Conservation (phyloP, 1,284 basidiomycete genomes). For the Malassezia brasiliensis region DNA sequence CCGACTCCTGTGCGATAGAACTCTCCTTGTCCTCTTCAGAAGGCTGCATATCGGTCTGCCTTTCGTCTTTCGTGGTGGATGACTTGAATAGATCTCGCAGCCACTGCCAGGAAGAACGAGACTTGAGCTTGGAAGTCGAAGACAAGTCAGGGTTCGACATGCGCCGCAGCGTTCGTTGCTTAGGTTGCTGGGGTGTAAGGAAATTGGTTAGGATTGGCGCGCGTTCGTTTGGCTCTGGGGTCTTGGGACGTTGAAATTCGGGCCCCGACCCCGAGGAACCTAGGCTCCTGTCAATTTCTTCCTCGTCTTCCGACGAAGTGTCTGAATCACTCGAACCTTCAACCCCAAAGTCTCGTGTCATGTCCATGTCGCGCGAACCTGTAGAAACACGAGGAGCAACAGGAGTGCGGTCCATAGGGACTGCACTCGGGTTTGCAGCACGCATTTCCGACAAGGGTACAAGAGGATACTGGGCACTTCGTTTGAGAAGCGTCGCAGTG, state of each 20-base stretch:
- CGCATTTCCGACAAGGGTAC: slow-evolving; percentile 1
- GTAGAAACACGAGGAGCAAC: neutral
- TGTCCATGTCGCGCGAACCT: slow-evolving; percentile 13
- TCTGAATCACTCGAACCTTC: neutral
- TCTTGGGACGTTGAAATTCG: neutral
- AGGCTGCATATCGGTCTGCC: neutral
- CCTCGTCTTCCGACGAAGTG: neutral
- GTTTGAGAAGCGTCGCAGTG: slow-evolving; percentile 16
- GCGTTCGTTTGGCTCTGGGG: neutral
- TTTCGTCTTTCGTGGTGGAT: neutral
- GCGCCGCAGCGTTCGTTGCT: slow-evolving; percentile 1
- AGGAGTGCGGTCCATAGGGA: neutral
- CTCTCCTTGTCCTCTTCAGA: too few species aligned
- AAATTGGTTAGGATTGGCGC: neutral
- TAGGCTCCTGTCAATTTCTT: slow-evolving; percentile 6
- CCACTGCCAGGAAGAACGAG: slow-evolving; percentile 13
- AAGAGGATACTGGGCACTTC: slow-evolving; percentile 11
- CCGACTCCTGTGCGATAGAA: too few species aligned
- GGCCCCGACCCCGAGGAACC: neutral
- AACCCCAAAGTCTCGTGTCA: neutral
- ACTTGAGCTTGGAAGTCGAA: neutral
- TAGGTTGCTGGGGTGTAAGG: slow-evolving; percentile 5
- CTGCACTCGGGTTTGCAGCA: neutral
- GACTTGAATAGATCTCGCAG: neutral
- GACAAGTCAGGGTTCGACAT: neutral